These are phyloP conservation scores for Suhomyces kilbournensis DNA, from an alignment of 805 yeast genomes.

Conservation along the genomic window DNA sequence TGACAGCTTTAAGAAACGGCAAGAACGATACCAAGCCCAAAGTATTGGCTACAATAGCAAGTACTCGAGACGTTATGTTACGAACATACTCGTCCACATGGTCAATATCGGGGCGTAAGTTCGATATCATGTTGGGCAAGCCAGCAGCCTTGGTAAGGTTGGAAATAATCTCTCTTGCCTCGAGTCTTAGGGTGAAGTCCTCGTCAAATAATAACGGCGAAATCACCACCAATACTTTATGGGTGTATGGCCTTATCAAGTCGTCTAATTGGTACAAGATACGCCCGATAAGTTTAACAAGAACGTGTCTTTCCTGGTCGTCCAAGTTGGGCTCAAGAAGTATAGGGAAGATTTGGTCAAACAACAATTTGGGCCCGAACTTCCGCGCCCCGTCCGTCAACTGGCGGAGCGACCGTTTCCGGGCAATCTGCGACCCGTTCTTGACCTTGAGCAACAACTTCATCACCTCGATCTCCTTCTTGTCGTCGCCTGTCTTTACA, in stretches of 20 bases:
- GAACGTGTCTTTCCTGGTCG: constrained; percentile 78
- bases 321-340: constrained; percentile 68
- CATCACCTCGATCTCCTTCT: constrained; percentile 59
- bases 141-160: constrained; percentile 81
- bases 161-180: constrained; percentile 76
- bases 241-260: constrained; percentile 67
- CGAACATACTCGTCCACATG: constrained; percentile 78
- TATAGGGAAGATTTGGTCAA: constrained; percentile 72
- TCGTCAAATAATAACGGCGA: constrained; percentile 81
- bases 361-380: constrained; percentile 68
- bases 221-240: constrained; percentile 66
- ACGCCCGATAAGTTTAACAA: constrained; percentile 74
- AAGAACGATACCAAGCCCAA: constrained; percentile 68
- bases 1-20: constrained; percentile 81
- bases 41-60: constrained; percentile 82
- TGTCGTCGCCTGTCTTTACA: constrained; percentile 46
- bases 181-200: constrained; percentile 67
- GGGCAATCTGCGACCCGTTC: constrained; percentile 66
- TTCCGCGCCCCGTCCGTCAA: constrained; percentile 60
- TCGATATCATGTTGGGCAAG: constrained; percentile 70
- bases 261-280: constrained; percentile 65
- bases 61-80: constrained; percentile 68
- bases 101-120: constrained; percentile 78
- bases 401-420: constrained; percentile 68
- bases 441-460: constrained; percentile 65